Base-by-base conservation (phyloP, 192 early-diverging fungal species). In the Entophlyctis luteolus region DNA sequence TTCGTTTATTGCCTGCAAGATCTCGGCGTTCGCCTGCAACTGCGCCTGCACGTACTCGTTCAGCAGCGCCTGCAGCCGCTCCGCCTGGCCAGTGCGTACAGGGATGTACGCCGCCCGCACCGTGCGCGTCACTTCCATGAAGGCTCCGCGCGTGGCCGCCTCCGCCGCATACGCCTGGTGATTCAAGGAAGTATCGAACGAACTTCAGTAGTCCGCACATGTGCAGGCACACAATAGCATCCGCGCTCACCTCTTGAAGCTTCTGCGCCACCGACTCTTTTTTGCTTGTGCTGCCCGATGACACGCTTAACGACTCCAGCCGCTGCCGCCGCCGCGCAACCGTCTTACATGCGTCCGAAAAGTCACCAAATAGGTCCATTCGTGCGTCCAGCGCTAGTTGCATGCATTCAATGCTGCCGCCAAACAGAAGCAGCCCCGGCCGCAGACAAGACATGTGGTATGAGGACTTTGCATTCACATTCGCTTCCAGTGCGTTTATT, bases 261-360 rank as follows among this genome's bases (percentile, higher is more conserved):
- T 12, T 10, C 10, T n/a, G 42, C 18, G 38, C 42, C 29, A 37
- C 69, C 18, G 67, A 62, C 37, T 35, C 73, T 39, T 65, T 62
- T 56, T 49, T 68, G 59, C 37, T 33, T 28, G 68, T 72, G 65
- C 48, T 58, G 10, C 50, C 47, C 3, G 69, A 46, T 4, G 70
- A 31, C 49, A 52, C 46, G 29, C 77, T 48, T n/a, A n/a, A n/a
- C 56, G 55, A 29, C 25, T 81, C 79, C 18, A 81, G 54, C 3
- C 27, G 56, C 50, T 59, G 48, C 6, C 70, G 14, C 55, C 62
- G 65, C 47, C 75, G 73, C 38, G 70, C 67, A 2, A 72, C 77
- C 2, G 33, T 45, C 70, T 78, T 78, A 47, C 76, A 78, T 8
- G 73, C 69, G 18, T 38, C 47, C 42, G 78, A 76, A 56, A 78